Evolutionary conservation across 352 stramenopile genomes (phyloP), one percentile per base, ranked within the genome.

Genomic region (Phytophthora hibernalis): DNA sequence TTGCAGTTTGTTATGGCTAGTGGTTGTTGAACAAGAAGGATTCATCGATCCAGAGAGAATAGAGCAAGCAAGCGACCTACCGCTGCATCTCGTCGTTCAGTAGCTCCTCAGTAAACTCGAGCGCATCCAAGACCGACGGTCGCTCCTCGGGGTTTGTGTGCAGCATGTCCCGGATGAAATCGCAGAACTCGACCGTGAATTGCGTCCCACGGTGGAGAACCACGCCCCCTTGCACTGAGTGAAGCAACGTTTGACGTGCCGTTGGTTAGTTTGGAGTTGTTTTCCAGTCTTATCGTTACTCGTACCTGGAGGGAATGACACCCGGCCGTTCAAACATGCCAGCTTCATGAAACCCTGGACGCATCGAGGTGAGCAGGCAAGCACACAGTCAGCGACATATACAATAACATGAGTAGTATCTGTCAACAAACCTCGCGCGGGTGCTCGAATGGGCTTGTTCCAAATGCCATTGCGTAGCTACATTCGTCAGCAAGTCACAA

Each of bases 91-190:
- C 78, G 50, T 91, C 82, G 54, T 88, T 81, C 22, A 94, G 61
- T 26, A 96, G 64, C 48, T 96, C 87, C 43, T 89, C 82, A 5
- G 87, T 82, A 72, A 95, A 95, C 70, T 95, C 87, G 30, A 96
- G 72, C 8, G 87, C 83, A 49, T 96, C 87, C 47, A 92, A 65
- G 15, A 93, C 77, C 6, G 86, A 92, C 22, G 86, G 87, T 1
- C 88, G 79, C 67, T 96, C 87, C 35, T 93, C 83, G 4, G 88
- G 83, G 60, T 93, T 92, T 28, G 80, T 84, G 47, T 93, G 86
- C 38, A 96, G 79, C 88, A 96, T 96, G 44, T 95, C 86, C 6
- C 84, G 84, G 42, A 96, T 93, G 33, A 96, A 96, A 35, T 96
- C 86, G 62, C 86, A 95, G 50, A 96, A 96, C 59, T 96, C 88